Conservation (phyloP, 345 rosid species). For the Salix arbutifolia region DNA sequence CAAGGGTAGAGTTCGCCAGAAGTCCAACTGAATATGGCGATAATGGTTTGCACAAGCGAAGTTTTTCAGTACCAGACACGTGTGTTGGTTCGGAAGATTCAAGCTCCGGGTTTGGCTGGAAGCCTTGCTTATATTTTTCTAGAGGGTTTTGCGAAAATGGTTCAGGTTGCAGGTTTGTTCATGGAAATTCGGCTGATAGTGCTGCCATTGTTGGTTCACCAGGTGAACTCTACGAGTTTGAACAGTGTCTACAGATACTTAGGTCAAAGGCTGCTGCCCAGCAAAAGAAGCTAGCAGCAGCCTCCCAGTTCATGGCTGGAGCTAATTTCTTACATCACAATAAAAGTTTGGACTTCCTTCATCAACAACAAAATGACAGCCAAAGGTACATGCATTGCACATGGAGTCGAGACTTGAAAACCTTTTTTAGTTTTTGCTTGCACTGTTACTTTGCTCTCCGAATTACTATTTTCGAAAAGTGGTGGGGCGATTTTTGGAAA, state of each 20-base stretch:
- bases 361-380: slow-evolving; percentile 56
- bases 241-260: slow-evolving; percentile 25
- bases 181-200: slow-evolving; percentile 31
- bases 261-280: slow-evolving; percentile 50
- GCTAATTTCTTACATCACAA: slow-evolving; percentile 30
- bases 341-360: slow-evolving; percentile 51
- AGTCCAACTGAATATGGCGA: slow-evolving; percentile 38
- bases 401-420: background rate
- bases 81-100: slow-evolving; percentile 52
- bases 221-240: slow-evolving; percentile 39
- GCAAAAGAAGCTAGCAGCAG: slow-evolving; percentile 55
- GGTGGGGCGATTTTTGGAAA: background rate
- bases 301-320: slow-evolving; percentile 20
- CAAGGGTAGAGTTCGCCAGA: slow-evolving; percentile 18
- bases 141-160: slow-evolving; percentile 84
- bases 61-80: slow-evolving; percentile 69
- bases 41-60: slow-evolving; percentile 58
- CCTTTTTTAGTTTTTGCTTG: background rate
- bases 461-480: background rate
- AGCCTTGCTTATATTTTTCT: slow-evolving; percentile 66
- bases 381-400: slow-evolving; percentile 48
- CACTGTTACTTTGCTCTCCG: background rate
- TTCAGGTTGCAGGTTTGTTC: slow-evolving; percentile 52
- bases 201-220: slow-evolving; percentile 55
- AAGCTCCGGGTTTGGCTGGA: slow-evolving; percentile 39